Conservation (phyloP, 1,284 basidiomycete genomes). For the Trichosporon asahii region DNA sequence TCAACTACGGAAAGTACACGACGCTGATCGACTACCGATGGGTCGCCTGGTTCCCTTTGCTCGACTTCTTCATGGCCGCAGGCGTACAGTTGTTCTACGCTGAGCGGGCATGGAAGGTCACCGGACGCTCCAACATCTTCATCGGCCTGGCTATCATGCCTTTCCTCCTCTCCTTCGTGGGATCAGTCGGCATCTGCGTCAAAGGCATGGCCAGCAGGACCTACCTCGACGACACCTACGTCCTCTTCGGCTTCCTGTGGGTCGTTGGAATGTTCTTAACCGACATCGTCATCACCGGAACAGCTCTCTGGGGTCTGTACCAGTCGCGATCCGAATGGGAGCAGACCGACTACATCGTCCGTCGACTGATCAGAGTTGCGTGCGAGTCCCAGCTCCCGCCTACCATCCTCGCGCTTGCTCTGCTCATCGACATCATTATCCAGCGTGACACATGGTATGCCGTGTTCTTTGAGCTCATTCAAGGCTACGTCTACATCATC, state of each 20-base stretch:
- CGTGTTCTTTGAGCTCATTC: constrained; percentile 32
- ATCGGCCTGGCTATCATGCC: constrained; percentile 8
- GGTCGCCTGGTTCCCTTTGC: constrained; percentile 20
- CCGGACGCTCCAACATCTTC: constrained; percentile 13
- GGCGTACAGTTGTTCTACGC: constrained; percentile 22
- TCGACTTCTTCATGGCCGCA: constrained; percentile 18
- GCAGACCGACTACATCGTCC: constrained; percentile 31
- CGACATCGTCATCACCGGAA: constrained; percentile 18
- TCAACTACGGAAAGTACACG: constrained; percentile 17
- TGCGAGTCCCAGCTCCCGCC: constrained; percentile 36
- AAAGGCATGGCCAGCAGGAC: background rate
- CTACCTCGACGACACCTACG: constrained; percentile 1
- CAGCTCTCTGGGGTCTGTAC: constrained; percentile 29
- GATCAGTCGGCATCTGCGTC: constrained; percentile 15
- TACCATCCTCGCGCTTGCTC: constrained; percentile 25
- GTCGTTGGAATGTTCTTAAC: constrained; percentile 3
- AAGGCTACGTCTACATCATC: constrained; percentile 32
- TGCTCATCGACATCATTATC: constrained; percentile 30
- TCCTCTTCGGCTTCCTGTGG: background rate
- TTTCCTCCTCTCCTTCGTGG: constrained; percentile 14
- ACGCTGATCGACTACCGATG: constrained; percentile 18
- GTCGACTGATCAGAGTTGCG: constrained; percentile 24
- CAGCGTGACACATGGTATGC: constrained; percentile 24
- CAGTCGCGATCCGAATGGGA: constrained; percentile 32
- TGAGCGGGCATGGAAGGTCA: constrained; percentile 25